Conservation (phyloP, 345 rosid genomes). For the Geranium brycei region DNA sequence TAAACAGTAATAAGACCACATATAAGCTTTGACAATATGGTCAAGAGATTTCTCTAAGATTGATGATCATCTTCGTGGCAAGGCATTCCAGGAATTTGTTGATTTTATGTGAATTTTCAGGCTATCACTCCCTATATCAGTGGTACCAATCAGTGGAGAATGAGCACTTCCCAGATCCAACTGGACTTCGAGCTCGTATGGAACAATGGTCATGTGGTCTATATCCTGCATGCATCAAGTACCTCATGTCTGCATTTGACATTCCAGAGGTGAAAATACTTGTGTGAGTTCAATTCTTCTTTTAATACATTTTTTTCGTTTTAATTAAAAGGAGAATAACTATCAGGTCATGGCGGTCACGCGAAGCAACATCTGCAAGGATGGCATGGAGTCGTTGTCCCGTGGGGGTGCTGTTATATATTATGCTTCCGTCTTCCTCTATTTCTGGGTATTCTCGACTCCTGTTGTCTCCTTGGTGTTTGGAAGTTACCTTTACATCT, state of each 20-base stretch:
- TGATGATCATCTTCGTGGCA: no score
- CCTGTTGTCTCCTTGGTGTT: conserved; percentile 88
- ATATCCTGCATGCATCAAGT: conserved; percentile 96
- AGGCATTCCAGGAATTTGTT: conserved; percentile 8
- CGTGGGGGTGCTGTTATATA: conserved; percentile 77
- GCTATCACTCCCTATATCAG: conserved; percentile 85
- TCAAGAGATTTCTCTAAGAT: no score
- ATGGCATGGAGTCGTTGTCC: conserved; percentile 62
- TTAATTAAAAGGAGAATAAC: conserved; percentile 8
- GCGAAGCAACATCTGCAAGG: conserved; percentile 75
- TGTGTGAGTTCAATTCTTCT: background rate
- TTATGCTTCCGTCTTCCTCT: conserved; percentile 89
- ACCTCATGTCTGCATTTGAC: conserved; percentile 97
- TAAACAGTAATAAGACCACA: no score
- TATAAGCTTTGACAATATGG: no score
- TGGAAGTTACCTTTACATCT: conserved; percentile 91
- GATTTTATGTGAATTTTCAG: conserved; percentile 23
- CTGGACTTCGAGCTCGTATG: conserved; percentile 88
- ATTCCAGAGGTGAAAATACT: conserved; percentile 71
- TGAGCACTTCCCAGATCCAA: conserved; percentile 97
- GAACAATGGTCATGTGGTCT: conserved; percentile 98
- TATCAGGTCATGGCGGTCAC: conserved; percentile 93
- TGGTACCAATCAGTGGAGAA: conserved; percentile 91
- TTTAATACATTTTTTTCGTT: background rate
- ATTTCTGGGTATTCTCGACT: conserved; percentile 98